Evolutionary conservation across 2,329 filamentous ascomycete species (phyloP), one percentile per base, ranked within the genome.

Genomic region (Fusarium falciforme): DNA sequence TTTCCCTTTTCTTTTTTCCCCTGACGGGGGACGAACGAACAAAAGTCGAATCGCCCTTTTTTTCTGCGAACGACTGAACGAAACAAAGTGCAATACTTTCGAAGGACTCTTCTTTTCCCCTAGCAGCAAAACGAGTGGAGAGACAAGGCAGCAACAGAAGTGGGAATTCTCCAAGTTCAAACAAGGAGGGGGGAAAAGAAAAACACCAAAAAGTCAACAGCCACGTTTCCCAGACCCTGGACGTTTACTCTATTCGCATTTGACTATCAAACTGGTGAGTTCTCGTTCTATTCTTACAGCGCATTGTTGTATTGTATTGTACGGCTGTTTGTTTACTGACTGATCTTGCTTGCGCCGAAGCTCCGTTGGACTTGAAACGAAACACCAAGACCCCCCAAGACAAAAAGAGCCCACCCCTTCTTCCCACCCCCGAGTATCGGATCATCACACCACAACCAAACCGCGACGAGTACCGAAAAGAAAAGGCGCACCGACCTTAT

Each of bases 11-110:
- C 68, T 60, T 58, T 64, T 72, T 75, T 68, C 76, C 76, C 76
- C 76, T 77, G 76, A 77, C 76, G 72, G 76, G 76, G 76, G 75
- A 31, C 17, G 63, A 61, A 71, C 52, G 36, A 42, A 42, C 38
- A 42, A 61, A 31, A 62, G 61, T 47, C 9, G 22, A 47, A 49
- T 25, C 22, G 44, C 20, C 20, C 10, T 22, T 61, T 36, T 47
- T 36, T 36, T 36, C 22, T 36, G 16, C 35, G 17, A 67, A 60
- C n/a, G 27, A 68, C 11, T 8, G 25, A 27, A 9, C 12, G 22
- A 27, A 49, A 27, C 22, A 16, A 27, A 44, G 6, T 25, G 4
- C 29, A 31, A 31, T 31, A 31, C 29, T 36, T 17, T 36, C 10
- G 38, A 42, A 42, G 38, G 38, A 42, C 12, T 42, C 38, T 20